Conservation (phyloP, 2,329 filamentous ascomycete species). For the Colletotrichum sublineola region DNA sequence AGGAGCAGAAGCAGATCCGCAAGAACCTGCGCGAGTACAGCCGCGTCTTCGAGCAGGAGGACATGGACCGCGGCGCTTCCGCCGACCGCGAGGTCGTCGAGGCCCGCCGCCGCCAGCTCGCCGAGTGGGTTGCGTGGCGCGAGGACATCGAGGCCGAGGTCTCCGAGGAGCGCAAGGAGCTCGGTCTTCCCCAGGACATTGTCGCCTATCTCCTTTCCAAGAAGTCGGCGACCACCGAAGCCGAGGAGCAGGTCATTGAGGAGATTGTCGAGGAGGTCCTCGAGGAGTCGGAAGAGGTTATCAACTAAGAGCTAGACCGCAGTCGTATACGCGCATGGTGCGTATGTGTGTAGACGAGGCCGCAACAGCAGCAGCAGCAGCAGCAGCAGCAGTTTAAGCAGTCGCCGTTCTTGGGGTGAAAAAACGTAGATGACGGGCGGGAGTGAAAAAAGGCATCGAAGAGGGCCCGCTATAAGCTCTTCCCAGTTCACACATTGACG, state of each 20-base stretch:
- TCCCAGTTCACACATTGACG: slow-evolving; percentile 31
- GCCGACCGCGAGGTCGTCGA: slow-evolving; percentile 96
- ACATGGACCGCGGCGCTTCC: slow-evolving; percentile 91
- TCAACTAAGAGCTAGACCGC: slow-evolving; percentile 49
- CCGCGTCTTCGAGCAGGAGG: slow-evolving; percentile 94
- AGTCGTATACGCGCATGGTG: neutral
- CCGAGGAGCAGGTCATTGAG: slow-evolving; percentile 85
- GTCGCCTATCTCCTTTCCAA: slow-evolving; percentile 72
- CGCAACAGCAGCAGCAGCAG: slow-evolving; percentile 10
- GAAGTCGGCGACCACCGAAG: slow-evolving; percentile 66
- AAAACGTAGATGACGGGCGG: slow-evolving; percentile 10
- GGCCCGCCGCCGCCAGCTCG: slow-evolving; percentile 82
- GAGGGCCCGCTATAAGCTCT: slow-evolving; percentile 20
- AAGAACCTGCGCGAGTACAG: slow-evolving; percentile 99
- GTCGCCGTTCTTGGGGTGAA: slow-evolving; percentile 1
- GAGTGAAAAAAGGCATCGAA: neutral
- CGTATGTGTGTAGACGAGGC: slow-evolving; percentile 24
- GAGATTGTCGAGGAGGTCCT: slow-evolving; percentile 87
- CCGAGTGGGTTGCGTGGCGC: slow-evolving; percentile 92
- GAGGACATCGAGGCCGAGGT: slow-evolving; percentile 79
- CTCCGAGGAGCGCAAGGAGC: slow-evolving; percentile 75
- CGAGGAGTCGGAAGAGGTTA: slow-evolving; percentile 86
- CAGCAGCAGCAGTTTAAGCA: slow-evolving; percentile 2
- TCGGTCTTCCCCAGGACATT: slow-evolving; percentile 76
- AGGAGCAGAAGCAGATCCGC: slow-evolving; percentile 97